phyloP scores from a whole-genome alignment of 768 basidiomycete genomes.

The Lactarius quietus region DNA sequence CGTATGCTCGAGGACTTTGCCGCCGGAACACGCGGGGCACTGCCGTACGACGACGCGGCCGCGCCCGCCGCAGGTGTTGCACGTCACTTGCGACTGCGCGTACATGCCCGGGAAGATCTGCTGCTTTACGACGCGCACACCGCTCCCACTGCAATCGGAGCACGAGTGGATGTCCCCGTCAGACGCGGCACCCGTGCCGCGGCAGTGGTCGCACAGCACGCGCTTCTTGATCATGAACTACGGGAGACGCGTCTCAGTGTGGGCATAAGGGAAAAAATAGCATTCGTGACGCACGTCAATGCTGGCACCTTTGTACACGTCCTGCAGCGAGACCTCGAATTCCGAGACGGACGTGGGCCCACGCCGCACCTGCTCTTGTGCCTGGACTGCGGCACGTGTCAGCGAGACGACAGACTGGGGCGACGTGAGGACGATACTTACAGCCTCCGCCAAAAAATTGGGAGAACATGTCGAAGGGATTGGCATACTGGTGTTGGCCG shows the following conservation, averaged over 20 bases:
- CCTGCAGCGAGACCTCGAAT: slow-evolving; percentile 82
- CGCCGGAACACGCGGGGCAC: slow-evolving; percentile 80
- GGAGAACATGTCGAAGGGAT: slow-evolving; percentile 93
- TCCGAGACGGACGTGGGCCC: slow-evolving; percentile 76
- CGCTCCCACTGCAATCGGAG: slow-evolving; percentile 75
- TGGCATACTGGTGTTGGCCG: slow-evolving; percentile 67
- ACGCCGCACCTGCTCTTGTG: slow-evolving; percentile 61
- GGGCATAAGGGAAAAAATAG: background rate
- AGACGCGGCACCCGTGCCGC: slow-evolving; percentile 91
- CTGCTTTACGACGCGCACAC: slow-evolving; percentile 81
- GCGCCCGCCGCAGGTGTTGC: slow-evolving; percentile 80
- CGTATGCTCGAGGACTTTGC: slow-evolving; percentile 76
- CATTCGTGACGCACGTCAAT: slow-evolving; percentile 67
- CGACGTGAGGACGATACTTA: slow-evolving; percentile 38
- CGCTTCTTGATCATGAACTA: slow-evolving; percentile 92
- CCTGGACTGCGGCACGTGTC: slow-evolving; percentile 33
- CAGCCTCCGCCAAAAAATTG: slow-evolving; percentile 89
- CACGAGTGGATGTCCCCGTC: slow-evolving; percentile 89
- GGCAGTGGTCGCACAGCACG: slow-evolving; percentile 96
- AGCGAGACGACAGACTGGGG: background rate
- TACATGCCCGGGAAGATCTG: slow-evolving; percentile 98
- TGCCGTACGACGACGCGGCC: slow-evolving; percentile 71
- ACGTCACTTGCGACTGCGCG: slow-evolving; percentile 80
- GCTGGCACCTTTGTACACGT: slow-evolving; percentile 83
- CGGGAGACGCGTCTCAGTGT: background rate